Conservation (phyloP, 768 basidiomycete species). For the Fomitopsis pulvina region DNA sequence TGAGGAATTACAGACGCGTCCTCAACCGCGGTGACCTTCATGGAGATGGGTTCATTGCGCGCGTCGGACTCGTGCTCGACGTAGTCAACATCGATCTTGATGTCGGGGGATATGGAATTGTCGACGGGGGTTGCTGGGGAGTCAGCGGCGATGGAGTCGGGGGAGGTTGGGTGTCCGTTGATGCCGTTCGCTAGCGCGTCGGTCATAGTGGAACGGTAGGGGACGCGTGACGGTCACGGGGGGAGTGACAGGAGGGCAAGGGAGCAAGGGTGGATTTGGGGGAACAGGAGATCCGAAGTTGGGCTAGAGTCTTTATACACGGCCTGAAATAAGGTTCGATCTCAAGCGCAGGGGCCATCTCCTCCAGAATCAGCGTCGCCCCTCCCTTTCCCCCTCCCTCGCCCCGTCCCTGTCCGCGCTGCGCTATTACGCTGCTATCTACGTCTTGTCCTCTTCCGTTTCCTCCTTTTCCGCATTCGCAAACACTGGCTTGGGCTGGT, state of each 20-base stretch:
- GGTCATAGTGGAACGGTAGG: constrained; percentile 42
- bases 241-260: constrained; percentile 22
- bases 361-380: constrained; percentile 20
- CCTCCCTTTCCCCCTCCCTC: constrained; percentile 18
- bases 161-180: constrained; percentile 18
- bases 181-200: constrained; percentile 33
- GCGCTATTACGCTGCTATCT: constrained; percentile 17
- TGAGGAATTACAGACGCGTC: constrained; percentile 40
- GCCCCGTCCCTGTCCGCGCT: constrained; percentile 17
- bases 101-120: constrained; percentile 38
- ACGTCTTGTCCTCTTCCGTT: constrained; percentile 44
- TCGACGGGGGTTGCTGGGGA: constrained; percentile 61
- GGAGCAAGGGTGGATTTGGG: constrained; percentile 55
- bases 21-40: constrained; percentile 39
- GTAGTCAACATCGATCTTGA: constrained; percentile 59
- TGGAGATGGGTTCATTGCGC: constrained; percentile 50
- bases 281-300: constrained; percentile 58
- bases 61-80: constrained; percentile 63
- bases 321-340: constrained; percentile 79
- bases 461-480: constrained; percentile 50
- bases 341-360: constrained; percentile 71
- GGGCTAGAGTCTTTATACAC: constrained; percentile 75
- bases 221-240: constrained; percentile 71
- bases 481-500: constrained; percentile 86
- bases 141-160: constrained; percentile 35